These are phyloP conservation scores for Xerocomus nothofagi DNA, from an alignment of 1,284 basidiomycete species.

Conservation along the genomic window DNA sequence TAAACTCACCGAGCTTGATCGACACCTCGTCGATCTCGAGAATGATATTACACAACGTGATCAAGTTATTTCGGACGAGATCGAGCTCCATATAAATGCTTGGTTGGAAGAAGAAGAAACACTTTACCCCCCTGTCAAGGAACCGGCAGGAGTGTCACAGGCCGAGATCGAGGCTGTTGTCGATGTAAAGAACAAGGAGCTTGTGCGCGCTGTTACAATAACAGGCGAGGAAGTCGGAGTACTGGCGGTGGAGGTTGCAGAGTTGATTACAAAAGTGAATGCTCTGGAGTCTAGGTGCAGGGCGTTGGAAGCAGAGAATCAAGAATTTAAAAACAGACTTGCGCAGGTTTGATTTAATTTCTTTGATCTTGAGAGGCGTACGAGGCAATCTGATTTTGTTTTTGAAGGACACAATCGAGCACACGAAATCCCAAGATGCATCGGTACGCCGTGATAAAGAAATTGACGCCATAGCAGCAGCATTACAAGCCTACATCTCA, in stretches of 20 bases:
- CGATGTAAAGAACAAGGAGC: conserved; percentile 19
- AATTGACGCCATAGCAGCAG: conserved; percentile 42
- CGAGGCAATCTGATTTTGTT: neutral
- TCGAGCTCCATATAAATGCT: conserved; percentile 41
- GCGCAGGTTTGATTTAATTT: conserved; percentile 29
- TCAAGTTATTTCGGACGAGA: conserved; percentile 36
- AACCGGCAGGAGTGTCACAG: conserved; percentile 14
- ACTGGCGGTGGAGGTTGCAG: conserved; percentile 40
- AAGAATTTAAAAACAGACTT: conserved; percentile 28
- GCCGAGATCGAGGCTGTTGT: conserved; percentile 28
- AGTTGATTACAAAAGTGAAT: conserved; percentile 36
- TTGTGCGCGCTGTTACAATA: conserved; percentile 20
- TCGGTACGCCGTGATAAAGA: conserved; percentile 27
- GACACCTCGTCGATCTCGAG: conserved; percentile 40
- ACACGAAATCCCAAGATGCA: conserved; percentile 16
- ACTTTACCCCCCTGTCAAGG: conserved; percentile 21
- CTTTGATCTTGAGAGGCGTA: neutral
- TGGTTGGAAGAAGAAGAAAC: conserved; percentile 36
- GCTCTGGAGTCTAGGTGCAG: conserved; percentile 29
- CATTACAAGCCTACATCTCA: conserved; percentile 40
- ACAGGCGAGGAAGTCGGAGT: conserved; percentile 39
- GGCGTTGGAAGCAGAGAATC: conserved; percentile 36
- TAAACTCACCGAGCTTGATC: conserved; percentile 40
- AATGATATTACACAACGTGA: conserved; percentile 46
- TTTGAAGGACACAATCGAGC: conserved; percentile 17